A percentile compares a stretch with the other conserved stretches of the same genome.
These are phyloP conservation scores for Sarcodon aspratus DNA, from an alignment of 768 basidiomycete species.

Conservation along the genomic window DNA sequence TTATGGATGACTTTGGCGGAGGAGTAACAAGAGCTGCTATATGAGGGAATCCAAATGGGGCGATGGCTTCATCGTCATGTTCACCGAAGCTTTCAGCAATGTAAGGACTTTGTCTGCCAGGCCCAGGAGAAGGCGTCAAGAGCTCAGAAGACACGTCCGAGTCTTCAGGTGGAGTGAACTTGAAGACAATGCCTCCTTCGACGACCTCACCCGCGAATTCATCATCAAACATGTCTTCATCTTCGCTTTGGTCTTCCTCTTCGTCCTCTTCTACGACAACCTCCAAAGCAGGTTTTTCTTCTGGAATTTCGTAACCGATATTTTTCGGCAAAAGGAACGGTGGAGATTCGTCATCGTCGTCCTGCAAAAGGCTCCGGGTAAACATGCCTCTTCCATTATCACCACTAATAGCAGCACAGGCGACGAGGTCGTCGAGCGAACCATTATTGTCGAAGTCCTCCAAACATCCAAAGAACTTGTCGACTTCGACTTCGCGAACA, in stretches of 20 bases:
- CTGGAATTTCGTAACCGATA: conserved; percentile 26
- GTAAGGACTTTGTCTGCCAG: not conserved
- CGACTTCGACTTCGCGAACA: conserved; percentile 37
- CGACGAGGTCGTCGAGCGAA: conserved; percentile 28
- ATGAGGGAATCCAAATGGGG: not conserved
- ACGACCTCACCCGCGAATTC: conserved; percentile 48
- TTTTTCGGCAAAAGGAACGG: conserved; percentile 38
- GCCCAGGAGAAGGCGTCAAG: conserved; percentile 5
- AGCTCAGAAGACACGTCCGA: conserved; percentile 7
- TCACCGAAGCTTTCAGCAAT: not conserved
- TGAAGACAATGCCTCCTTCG: conserved; percentile 62
- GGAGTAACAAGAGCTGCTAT: not conserved
- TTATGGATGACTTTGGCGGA: not conserved
- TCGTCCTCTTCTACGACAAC: conserved; percentile 32
- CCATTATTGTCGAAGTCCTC: conserved; percentile 33
- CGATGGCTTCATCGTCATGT: not conserved
- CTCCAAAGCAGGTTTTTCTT: conserved; percentile 20
- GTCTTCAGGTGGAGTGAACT: conserved; percentile 47
- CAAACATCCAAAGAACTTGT: conserved; percentile 68
- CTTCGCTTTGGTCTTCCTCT: conserved; percentile 14
- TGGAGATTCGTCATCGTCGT: conserved; percentile 38
- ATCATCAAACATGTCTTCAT: conserved; percentile 20
- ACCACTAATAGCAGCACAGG: conserved; percentile 24
- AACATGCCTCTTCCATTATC: conserved; percentile 55
- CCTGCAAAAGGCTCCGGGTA: conserved; percentile 36